Evolutionary conservation across 2,329 filamentous ascomycete genomes (phyloP).

Genomic region (Fusarium tjaetaba): DNA sequence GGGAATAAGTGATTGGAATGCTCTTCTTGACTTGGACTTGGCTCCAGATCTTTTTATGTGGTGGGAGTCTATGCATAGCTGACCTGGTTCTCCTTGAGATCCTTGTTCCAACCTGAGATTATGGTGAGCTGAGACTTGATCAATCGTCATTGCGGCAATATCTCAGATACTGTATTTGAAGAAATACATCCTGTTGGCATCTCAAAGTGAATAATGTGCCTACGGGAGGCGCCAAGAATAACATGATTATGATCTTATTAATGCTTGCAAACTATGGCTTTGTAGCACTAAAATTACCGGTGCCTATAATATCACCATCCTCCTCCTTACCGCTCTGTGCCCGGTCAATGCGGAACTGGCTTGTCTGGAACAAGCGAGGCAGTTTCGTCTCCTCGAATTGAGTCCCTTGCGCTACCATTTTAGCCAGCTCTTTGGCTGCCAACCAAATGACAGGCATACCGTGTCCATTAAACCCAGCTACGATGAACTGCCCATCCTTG

Average conservation of each 20-base stretch:
- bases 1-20: background rate
- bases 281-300: background rate
- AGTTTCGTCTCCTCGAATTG: background rate
- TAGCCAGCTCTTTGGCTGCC: background rate
- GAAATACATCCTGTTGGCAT: background rate
- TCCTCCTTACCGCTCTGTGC: background rate
- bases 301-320: constrained; percentile 4
- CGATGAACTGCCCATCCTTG: background rate
- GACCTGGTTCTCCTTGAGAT: background rate
- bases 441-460: constrained; percentile 1
- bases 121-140: background rate
- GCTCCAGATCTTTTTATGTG: background rate
- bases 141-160: accelerated
- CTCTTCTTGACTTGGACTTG: background rate
- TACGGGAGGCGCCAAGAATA: accelerated
- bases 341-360: background rate
- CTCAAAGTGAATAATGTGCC: accelerated
- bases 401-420: background rate
- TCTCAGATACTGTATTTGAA: accelerated
- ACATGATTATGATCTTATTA: background rate
- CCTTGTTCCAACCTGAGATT: background rate
- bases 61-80: background rate
- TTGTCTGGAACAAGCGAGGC: background rate
- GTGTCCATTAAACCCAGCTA: background rate
- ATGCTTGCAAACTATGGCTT: background rate